Evolutionary conservation across 257 asterid genomes (phyloP), one percentile per base, ranked within the genome.

Genomic region (Solanum ossicruentum): DNA sequence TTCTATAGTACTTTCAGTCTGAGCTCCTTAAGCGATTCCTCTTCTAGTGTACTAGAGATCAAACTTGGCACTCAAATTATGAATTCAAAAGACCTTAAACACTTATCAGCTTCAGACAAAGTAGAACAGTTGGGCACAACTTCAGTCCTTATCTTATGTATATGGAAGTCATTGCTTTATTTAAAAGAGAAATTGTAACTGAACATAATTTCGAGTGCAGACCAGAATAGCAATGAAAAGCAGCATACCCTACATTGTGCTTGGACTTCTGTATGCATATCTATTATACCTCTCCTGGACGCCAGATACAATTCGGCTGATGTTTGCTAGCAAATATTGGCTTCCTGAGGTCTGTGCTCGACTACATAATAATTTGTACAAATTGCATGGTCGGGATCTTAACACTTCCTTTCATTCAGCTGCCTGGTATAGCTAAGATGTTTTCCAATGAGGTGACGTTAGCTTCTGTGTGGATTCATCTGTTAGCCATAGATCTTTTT

Each of bases 401-500:
- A 4, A 77, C 82, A 51, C 82, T 77, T 52, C 0, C 23, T 51
- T 51, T 13, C 65, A 16, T 32, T 69, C 93, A 94, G 99, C 87
- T 95, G 63, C 78, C 95, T 23, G 95, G 97, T 63, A 95, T 97
- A 85, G 93, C 96, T 21, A 95, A 88, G 93, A 89, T 97, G 96
- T 97, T 97, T 88, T 91, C 97, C 26, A 91, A 72, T 80, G 97
- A 94, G 89, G 93, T 93, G 92, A 93, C 99, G 0, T 41, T 95
- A 86, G 96, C 99, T 88, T 96, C 99, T 77, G 98, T 96, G 15
- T 96, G 99, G 99, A 93, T 96, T 89, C 99, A 96, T 88, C 87
- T 96, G 85, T 84, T 96, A 84, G 91, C 91, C 36, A 89, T 96
- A 0, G 98, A 96, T 90, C 98, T 96, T 84, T 96, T 92, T 51